These are phyloP conservation scores for Arachnopeziza araneosa DNA, from an alignment of 2,329 filamentous ascomycete species.

Conservation along the genomic window DNA sequence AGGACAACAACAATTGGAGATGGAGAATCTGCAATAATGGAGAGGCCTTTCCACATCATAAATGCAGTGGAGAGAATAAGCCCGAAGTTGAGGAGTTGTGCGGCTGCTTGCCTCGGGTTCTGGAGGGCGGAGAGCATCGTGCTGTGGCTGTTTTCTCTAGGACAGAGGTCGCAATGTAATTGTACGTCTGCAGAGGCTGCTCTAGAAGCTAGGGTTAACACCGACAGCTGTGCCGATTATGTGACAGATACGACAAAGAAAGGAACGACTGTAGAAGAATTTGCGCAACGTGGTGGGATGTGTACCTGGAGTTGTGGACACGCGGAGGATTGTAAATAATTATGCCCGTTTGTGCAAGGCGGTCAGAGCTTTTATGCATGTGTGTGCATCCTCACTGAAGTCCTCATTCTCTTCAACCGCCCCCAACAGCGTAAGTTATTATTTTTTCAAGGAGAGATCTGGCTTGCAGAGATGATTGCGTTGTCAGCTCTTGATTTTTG, in stretches of 20 bases:
- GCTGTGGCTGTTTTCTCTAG: not conserved
- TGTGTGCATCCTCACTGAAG: not conserved
- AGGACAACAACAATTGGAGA: conserved; percentile 57
- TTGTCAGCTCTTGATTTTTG: no score
- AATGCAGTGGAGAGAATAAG: conserved; percentile 69
- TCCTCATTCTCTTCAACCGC: no score
- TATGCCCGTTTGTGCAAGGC: conserved; percentile 8
- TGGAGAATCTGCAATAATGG: conserved; percentile 54
- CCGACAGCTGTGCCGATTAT: not conserved
- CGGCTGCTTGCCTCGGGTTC: conserved; percentile 59
- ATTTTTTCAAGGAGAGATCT: no score
- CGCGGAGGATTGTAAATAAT: conserved; percentile 9
- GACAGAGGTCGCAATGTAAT: not conserved
- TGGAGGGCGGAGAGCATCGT: conserved; percentile 51
- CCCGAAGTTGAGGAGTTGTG: conserved; percentile 66
- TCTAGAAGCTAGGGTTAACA: not conserved
- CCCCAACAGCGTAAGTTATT: not conserved
- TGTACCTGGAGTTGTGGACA: conserved; percentile 21
- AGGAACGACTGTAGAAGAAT: not conserved
- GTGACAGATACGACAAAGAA: not conserved
- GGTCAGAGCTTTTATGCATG: not conserved
- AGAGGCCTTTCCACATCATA: conserved; percentile 70
- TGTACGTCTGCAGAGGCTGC: not conserved
- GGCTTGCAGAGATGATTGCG: no score
- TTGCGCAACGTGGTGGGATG: not conserved